Evolutionary conservation across 305 asterid species (phyloP).

Genomic region (Fraxinus angustifolia): DNA sequence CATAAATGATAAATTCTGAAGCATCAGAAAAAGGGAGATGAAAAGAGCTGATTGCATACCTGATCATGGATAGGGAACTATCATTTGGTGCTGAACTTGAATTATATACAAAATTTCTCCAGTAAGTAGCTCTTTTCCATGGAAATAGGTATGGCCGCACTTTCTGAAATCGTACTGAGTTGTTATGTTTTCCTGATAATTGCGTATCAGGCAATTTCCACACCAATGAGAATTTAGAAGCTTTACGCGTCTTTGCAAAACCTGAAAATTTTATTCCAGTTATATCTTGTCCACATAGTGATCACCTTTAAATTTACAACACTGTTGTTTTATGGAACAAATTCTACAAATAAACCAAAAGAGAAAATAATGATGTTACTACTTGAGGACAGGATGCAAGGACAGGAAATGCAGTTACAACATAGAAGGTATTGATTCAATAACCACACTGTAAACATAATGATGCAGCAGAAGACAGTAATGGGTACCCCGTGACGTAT

Average conservation of each 20-base stretch:
- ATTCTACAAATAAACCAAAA: neutral
- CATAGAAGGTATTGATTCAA: neutral
- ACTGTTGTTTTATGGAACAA: neutral
- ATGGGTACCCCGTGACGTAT: neutral
- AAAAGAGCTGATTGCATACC: slow-evolving; percentile 43
- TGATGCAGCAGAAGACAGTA: slow-evolving; percentile 1
- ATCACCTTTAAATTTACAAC: slow-evolving; percentile 6
- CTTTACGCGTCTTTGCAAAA: slow-evolving; percentile 36
- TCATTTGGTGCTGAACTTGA: slow-evolving; percentile 39
- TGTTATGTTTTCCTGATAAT: slow-evolving; percentile 48
- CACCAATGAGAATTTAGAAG: slow-evolving; percentile 56
- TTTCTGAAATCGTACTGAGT: slow-evolving; percentile 41
- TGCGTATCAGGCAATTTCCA: slow-evolving; percentile 63
- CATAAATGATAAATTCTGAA: slow-evolving; percentile 14
- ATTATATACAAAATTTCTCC: slow-evolving; percentile 49
- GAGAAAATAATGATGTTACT: neutral
- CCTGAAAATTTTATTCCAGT: slow-evolving; percentile 31
- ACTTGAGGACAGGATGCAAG: slow-evolving; percentile 4
- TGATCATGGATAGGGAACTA: slow-evolving; percentile 35
- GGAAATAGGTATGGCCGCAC: slow-evolving; percentile 55
- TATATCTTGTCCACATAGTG: neutral
- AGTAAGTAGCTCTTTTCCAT: slow-evolving; percentile 62
- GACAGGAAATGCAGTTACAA: neutral
- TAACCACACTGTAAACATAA: neutral
- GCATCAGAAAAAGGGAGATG: slow-evolving; percentile 12